Conservation (phyloP, 2,329 filamentous ascomycete species). For the Sarocladiaceae sp. region DNA sequence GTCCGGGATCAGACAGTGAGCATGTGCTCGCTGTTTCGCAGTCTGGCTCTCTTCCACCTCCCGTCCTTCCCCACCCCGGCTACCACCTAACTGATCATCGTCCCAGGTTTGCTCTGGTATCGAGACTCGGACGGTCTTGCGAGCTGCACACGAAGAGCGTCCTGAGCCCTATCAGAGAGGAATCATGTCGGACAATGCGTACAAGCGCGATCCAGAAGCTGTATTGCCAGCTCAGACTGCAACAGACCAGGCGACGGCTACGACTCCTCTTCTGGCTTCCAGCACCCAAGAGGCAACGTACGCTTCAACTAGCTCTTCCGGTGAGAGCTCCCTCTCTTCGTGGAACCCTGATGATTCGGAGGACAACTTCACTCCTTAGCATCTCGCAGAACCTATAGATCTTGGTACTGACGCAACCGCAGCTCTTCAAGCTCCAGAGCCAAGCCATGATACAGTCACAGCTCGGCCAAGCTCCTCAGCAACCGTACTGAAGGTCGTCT, state of each 20-base stretch:
- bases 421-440: background rate
- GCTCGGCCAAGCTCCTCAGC: too few relatives aligned
- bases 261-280: background rate
- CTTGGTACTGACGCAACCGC: background rate
- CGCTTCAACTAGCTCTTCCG: background rate
- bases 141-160: too few relatives aligned
- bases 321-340: background rate
- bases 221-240: background rate
- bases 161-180: too few relatives aligned
- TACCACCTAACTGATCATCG: too few relatives aligned
- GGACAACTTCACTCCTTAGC: background rate
- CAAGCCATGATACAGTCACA: too few relatives aligned
- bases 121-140: too few relatives aligned
- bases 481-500: background rate
- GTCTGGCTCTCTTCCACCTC: too few relatives aligned
- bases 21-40: too few relatives aligned
- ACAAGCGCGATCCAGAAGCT: background rate
- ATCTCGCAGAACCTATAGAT: background rate
- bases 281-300: background rate
- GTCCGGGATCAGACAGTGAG: too few relatives aligned
- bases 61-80: too few relatives aligned
- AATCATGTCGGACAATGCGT: background rate
- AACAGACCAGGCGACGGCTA: background rate
- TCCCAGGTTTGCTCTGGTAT: too few relatives aligned
- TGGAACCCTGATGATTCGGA: background rate